Conservation (phyloP, 768 basidiomycete species). For the Asterophora parasitica region DNA sequence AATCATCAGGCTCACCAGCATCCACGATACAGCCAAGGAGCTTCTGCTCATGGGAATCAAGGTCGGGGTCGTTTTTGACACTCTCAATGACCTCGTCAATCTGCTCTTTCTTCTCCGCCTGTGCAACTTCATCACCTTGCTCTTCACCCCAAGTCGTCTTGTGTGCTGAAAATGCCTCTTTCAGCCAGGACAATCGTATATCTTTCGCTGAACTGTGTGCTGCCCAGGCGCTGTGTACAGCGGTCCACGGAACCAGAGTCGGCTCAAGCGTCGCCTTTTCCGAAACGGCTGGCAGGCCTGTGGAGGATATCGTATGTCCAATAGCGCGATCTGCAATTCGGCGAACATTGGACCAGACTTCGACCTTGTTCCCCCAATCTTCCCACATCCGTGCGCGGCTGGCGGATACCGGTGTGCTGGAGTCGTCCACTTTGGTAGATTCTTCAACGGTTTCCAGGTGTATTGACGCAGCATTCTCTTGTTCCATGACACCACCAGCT, state of each 20-base stretch:
- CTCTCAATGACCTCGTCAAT: conserved; percentile 73
- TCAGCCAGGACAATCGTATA: conserved; percentile 58
- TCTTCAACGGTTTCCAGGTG: conserved; percentile 11
- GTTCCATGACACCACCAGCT: conserved; percentile 62
- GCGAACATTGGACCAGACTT: conserved; percentile 64
- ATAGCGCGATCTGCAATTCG: conserved; percentile 75
- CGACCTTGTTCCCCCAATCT: conserved; percentile 68
- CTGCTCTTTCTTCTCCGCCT: conserved; percentile 32
- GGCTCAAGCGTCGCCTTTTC: conserved; percentile 46
- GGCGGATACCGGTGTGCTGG: conserved; percentile 3
- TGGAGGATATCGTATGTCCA: conserved; percentile 53
- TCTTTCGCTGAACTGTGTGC: conserved; percentile 45
- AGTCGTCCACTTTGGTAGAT: background rate
- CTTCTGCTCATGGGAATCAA: conserved; percentile 78
- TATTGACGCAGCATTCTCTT: conserved; percentile 26
- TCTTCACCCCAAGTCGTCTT: conserved; percentile 25
- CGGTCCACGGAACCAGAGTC: conserved; percentile 62
- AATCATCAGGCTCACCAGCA: conserved; percentile 40
- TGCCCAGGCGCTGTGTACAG: conserved; percentile 63
- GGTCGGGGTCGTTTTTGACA: conserved; percentile 67
- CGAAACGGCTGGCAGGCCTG: conserved; percentile 13
- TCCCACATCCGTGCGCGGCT: conserved; percentile 39
- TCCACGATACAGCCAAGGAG: conserved; percentile 86
- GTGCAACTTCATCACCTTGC: conserved; percentile 30
- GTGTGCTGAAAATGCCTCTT: conserved; percentile 35